phyloP scores from a whole-genome alignment of 2,329 filamentous ascomycete species.

The Fusarium bulbicola region DNA sequence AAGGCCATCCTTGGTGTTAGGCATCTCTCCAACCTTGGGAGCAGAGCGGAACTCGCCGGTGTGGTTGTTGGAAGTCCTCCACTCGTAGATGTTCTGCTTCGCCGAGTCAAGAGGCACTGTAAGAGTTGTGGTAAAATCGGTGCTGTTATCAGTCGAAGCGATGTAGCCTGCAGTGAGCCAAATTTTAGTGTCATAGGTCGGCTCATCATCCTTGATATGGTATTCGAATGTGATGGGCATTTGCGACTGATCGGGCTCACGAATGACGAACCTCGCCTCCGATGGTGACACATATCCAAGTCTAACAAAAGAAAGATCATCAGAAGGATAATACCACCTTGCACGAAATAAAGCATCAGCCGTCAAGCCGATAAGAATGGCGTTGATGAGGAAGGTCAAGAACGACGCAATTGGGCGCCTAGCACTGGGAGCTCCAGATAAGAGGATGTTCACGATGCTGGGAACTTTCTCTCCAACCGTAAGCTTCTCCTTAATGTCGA shows the following conservation, averaged over 20 bases:
- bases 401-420: constrained; percentile 72
- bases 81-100: constrained; percentile 81
- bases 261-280: constrained; percentile 81
- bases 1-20: constrained; percentile 68
- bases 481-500: constrained; percentile 72
- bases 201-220: constrained; percentile 60
- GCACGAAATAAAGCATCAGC: constrained; percentile 83
- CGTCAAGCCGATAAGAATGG: constrained; percentile 72
- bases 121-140: constrained; percentile 82
- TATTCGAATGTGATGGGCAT: constrained; percentile 81
- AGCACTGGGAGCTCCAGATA: constrained; percentile 80
- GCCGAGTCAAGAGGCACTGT: constrained; percentile 70
- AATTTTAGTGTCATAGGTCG: constrained; percentile 62
- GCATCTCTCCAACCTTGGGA: constrained; percentile 72
- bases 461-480: constrained; percentile 65
- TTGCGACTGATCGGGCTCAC: constrained; percentile 80
- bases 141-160: constrained; percentile 73
- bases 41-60: constrained; percentile 83
- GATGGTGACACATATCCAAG: constrained; percentile 86
- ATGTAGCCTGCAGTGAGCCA: constrained; percentile 76
- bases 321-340: constrained; percentile 71
- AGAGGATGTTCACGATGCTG: constrained; percentile 69
- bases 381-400: constrained; percentile 77
- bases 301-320: constrained; percentile 85
- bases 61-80: constrained; percentile 86